Evolutionary conservation across 1,284 basidiomycete species (phyloP).

Genomic region (Puccinia sorghi): DNA sequence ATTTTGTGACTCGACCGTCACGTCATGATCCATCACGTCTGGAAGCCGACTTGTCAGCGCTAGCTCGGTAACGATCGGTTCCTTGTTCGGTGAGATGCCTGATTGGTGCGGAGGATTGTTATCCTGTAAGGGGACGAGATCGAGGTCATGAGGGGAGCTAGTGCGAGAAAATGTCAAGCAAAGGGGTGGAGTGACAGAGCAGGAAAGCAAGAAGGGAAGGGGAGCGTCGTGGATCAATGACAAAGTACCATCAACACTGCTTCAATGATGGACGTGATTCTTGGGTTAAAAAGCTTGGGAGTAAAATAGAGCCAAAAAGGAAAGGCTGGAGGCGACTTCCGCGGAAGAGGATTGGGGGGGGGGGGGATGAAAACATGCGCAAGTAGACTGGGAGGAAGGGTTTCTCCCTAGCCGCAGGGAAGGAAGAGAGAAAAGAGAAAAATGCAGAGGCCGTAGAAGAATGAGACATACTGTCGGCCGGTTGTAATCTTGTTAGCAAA

Average conservation of each 20-base stretch:
- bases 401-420: background rate
- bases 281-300: background rate
- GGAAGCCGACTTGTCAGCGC: background rate
- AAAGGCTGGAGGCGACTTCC: background rate
- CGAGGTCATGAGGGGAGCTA: conserved; percentile 31
- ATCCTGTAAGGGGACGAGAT: conserved; percentile 19
- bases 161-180: background rate
- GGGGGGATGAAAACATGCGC: background rate
- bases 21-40: conserved; percentile 35
- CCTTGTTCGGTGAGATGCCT: background rate
- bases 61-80: background rate
- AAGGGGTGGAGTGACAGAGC: background rate
- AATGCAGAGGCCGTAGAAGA: background rate
- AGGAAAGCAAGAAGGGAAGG: background rate
- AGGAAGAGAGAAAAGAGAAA: background rate
- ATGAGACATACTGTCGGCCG: conserved; percentile 4
- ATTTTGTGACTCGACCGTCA: background rate
- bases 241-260: background rate
- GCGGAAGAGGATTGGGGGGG: background rate
- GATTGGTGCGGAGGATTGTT: background rate
- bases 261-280: background rate
- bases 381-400: no score
- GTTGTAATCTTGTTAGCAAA: conserved; percentile 32
- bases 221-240: background rate
- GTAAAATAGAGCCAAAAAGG: background rate